Conservation (phyloP, 805 yeast genomes). For the Candida suzukii region DNA sequence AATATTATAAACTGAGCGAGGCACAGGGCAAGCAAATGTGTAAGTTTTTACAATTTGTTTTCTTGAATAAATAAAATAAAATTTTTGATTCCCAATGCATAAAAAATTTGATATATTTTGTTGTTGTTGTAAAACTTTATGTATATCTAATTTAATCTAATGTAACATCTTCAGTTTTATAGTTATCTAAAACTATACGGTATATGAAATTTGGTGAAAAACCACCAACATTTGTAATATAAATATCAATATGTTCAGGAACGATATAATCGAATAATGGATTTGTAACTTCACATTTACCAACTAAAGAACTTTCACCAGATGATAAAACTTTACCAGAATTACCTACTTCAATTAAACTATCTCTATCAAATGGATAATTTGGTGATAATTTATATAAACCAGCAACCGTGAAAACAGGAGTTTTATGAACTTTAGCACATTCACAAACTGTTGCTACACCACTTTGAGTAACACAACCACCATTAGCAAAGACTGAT, state of each 20-base stretch:
- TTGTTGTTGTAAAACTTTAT: no score
- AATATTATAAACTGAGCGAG: slow-evolving; percentile 48
- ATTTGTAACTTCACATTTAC: slow-evolving; percentile 74
- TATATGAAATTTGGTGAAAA: slow-evolving; percentile 63
- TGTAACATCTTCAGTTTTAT: slow-evolving; percentile 75
- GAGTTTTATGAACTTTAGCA: slow-evolving; percentile 93
- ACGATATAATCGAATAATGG: slow-evolving; percentile 87
- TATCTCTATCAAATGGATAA: slow-evolving; percentile 83
- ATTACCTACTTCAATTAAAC: slow-evolving; percentile 84
- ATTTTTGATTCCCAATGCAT: not conserved
- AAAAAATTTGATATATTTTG: no score
- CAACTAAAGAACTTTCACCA: slow-evolving; percentile 60
- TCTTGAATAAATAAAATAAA: not conserved
- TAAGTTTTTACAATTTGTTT: not conserved
- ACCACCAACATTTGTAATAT: slow-evolving; percentile 60
- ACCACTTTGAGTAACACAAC: slow-evolving; percentile 84
- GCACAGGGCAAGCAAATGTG: slow-evolving; percentile 39
- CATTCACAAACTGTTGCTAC: slow-evolving; percentile 91
- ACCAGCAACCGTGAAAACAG: slow-evolving; percentile 94
- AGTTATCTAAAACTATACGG: slow-evolving; percentile 91
- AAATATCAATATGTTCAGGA: slow-evolving; percentile 91
- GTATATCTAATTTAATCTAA: slow-evolving; percentile 29
- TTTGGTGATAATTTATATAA: slow-evolving; percentile 86
- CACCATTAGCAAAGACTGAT: slow-evolving; percentile 94
- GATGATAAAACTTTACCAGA: slow-evolving; percentile 83